Evolutionary conservation across 345 rosid species (phyloP).

Genomic region (Boechera divaricarpa): DNA sequence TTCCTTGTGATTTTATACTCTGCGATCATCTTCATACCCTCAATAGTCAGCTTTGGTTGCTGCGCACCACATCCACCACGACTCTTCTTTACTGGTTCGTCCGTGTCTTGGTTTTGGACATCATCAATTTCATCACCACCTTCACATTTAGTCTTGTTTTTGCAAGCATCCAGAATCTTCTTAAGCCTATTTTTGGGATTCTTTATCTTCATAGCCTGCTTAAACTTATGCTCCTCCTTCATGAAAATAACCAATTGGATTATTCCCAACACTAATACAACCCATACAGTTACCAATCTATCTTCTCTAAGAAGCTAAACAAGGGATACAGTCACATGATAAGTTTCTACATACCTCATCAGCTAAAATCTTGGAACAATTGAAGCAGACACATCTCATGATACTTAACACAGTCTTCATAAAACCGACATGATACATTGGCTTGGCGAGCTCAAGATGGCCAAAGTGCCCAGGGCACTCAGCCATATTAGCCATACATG

Average conservation of each 20-base stretch:
- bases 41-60: conserved; percentile 90
- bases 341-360: conserved; percentile 66
- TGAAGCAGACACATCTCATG: conserved; percentile 95
- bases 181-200: conserved; percentile 89
- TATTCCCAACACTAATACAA: conserved; percentile 19
- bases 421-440: conserved; percentile 94
- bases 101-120: conserved; percentile 64
- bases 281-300: conserved; percentile 8
- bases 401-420: conserved; percentile 88
- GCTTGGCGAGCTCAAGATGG: conserved; percentile 96
- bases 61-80: conserved; percentile 94
- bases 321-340: not conserved
- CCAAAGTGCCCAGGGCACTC: conserved; percentile 99
- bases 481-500: conserved; percentile 93
- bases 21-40: conserved; percentile 97
- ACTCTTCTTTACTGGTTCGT: conserved; percentile 78
- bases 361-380: conserved; percentile 89
- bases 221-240: conserved; percentile 95
- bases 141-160: conserved; percentile 87
- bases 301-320: conserved; percentile 1
- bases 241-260: conserved; percentile 36
- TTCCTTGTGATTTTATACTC: conserved; percentile 80
- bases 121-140: conserved; percentile 87
- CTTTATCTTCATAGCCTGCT: conserved; percentile 90
- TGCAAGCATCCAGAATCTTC: conserved; percentile 91